Conservation (phyloP, 129 eudicot genomes). For the Lactuca saligna region DNA sequence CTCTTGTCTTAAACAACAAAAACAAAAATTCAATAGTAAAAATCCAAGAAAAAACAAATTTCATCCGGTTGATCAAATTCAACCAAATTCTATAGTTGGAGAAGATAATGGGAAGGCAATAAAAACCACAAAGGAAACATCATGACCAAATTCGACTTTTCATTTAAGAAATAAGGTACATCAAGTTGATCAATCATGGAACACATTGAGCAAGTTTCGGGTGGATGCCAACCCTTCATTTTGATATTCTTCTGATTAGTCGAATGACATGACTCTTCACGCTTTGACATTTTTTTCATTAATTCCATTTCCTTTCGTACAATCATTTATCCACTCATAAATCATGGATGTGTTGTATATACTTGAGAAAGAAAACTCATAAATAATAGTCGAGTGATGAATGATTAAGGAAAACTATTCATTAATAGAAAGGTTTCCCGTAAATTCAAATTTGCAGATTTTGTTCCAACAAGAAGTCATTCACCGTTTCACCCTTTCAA, state of each 20-base stretch:
- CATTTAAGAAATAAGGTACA: slow-evolving; percentile 23
- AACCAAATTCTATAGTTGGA: neutral
- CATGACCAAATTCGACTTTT: slow-evolving; percentile 17
- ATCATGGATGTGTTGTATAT: neutral
- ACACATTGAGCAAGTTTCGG: slow-evolving; percentile 4
- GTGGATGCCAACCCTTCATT: slow-evolving; percentile 27
- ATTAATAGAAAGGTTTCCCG: neutral
- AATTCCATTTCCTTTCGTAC: neutral
- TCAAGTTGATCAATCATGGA: slow-evolving; percentile 31
- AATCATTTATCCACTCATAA: slow-evolving; percentile 2
- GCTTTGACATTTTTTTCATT: neutral
- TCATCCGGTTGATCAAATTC: neutral
- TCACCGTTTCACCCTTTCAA: neutral
- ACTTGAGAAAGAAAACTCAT: no score
- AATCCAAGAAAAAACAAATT: neutral
- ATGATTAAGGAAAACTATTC: neutral
- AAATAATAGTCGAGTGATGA: neutral
- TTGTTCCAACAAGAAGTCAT: neutral
- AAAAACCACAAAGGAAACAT: slow-evolving; percentile 14
- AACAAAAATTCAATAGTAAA: neutral
- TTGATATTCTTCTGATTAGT: neutral
- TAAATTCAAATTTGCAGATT: neutral
- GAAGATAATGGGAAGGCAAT: slow-evolving; percentile 21
- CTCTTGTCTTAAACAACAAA: neutral
- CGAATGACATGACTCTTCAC: neutral